These are phyloP conservation scores for Hypoxylon rickii DNA, from an alignment of 495 filamentous ascomycete genomes.

Conservation along the genomic window DNA sequence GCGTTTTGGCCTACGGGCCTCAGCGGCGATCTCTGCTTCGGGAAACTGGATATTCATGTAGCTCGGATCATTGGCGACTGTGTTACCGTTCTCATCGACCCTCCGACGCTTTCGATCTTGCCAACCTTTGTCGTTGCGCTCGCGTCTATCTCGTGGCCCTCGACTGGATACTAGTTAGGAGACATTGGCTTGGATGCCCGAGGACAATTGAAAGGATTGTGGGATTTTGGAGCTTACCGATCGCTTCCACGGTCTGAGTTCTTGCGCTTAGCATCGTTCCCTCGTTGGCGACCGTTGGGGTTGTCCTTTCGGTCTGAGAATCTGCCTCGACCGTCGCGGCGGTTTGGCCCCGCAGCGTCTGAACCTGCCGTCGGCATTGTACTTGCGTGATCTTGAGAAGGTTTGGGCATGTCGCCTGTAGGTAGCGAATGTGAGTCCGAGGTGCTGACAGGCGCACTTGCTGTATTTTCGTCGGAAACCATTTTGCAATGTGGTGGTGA, in stretches of 20 bases:
- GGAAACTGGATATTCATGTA: conserved; percentile 52
- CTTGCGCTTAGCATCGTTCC: conserved; percentile 22
- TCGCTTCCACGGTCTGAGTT: conserved; percentile 9
- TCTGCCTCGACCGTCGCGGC: conserved; percentile 11
- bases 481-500: conserved; percentile 20
- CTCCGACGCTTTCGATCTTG: conserved; percentile 39
- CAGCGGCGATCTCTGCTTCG: conserved; percentile 77
- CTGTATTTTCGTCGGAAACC: conserved; percentile 13
- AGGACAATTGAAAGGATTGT: conserved; percentile 1
- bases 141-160: conserved; percentile 16
- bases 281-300: conserved; percentile 25
- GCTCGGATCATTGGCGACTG: conserved; percentile 54
- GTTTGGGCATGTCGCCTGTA: not conserved
- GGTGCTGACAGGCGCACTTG: conserved; percentile 1
- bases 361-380: conserved; percentile 11
- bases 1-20: conserved; percentile 85
- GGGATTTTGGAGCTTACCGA: conserved; percentile 9
- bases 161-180: conserved; percentile 32
- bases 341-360: conserved; percentile 10
- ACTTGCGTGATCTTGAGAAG: conserved; percentile 5
- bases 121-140: conserved; percentile 31
- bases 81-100: conserved; percentile 37
- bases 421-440: not conserved
- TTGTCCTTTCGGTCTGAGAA: conserved; percentile 14
- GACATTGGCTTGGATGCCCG: conserved; percentile 26